Evolutionary conservation across 768 basidiomycete genomes (phyloP).

Genomic region (Suillus tomentosus): DNA sequence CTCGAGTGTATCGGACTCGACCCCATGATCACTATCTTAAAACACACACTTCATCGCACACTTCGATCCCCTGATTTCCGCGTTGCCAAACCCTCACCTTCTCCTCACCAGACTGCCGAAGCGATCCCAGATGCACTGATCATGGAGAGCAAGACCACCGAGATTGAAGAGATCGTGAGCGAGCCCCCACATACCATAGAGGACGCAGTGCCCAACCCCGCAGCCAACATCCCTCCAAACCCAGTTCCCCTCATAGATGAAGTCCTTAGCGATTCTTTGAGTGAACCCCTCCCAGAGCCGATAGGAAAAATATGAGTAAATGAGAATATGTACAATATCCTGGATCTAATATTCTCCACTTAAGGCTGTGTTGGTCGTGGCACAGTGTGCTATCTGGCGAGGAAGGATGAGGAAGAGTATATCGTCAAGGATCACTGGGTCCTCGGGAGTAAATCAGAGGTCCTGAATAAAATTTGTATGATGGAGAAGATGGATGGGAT

Average conservation of each 20-base stretch:
- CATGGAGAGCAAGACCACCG: too few relatives aligned
- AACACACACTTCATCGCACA: neutral
- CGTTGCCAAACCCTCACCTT: too few relatives aligned
- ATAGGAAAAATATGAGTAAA: neutral
- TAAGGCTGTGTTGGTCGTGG: neutral
- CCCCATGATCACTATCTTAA: neutral
- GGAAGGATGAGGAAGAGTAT: neutral
- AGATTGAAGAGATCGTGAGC: too few relatives aligned
- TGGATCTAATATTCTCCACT: neutral
- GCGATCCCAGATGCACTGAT: too few relatives aligned
- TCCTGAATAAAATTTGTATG: constrained; percentile 11
- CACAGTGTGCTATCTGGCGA: neutral
- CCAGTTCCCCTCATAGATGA: too few relatives aligned
- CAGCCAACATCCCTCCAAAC: too few relatives aligned
- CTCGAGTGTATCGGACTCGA: neutral
- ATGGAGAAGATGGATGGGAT: constrained; percentile 9
- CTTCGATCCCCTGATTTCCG: too few relatives aligned
- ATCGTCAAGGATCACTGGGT: constrained; percentile 14
- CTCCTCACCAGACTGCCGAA: too few relatives aligned
- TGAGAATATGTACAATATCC: neutral
- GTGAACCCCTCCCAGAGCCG: neutral
- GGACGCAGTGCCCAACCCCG: too few relatives aligned
- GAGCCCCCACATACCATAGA: too few relatives aligned
- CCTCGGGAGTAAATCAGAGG: neutral
- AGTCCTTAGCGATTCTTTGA: too few relatives aligned